These are phyloP conservation scores for Ophiostoma sp. DNA, from an alignment of 2,329 filamentous ascomycete species.

Conservation along the genomic window DNA sequence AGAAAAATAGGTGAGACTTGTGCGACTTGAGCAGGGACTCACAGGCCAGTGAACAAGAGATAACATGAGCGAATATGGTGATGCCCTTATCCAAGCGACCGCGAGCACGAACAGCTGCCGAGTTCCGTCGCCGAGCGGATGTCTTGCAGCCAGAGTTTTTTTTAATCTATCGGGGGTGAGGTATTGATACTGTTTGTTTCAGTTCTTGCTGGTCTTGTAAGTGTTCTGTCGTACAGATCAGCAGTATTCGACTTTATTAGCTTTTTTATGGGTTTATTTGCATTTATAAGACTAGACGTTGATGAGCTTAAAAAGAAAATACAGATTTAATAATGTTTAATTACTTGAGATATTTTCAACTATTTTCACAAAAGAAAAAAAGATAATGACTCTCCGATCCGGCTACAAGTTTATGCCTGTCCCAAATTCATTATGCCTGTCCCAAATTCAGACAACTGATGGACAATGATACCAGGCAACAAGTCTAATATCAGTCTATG, in stretches of 20 bases:
- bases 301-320: too few relatives aligned
- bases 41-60: neutral
- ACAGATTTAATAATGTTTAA: too few relatives aligned
- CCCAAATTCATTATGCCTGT: too few relatives aligned
- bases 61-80: neutral
- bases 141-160: neutral
- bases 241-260: neutral
- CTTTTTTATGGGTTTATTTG: too few relatives aligned
- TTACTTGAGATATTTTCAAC: too few relatives aligned
- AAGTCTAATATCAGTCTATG: neutral
- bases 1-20: neutral
- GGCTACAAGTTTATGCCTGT: too few relatives aligned
- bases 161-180: neutral
- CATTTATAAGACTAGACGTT: too few relatives aligned
- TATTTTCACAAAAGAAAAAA: too few relatives aligned
- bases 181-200: neutral
- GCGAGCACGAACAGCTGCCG: neutral
- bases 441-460: too few relatives aligned
- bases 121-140: neutral
- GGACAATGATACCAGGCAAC: too few relatives aligned
- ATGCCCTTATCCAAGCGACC: neutral
- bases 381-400: too few relatives aligned
- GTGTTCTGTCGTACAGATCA: neutral
- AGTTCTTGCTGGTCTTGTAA: neutral
- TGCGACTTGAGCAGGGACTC: too few relatives aligned